Evolutionary conservation across 306 rosid genomes (phyloP), one percentile per base, ranked within the genome.

Genomic region (Cicer arietinum): DNA sequence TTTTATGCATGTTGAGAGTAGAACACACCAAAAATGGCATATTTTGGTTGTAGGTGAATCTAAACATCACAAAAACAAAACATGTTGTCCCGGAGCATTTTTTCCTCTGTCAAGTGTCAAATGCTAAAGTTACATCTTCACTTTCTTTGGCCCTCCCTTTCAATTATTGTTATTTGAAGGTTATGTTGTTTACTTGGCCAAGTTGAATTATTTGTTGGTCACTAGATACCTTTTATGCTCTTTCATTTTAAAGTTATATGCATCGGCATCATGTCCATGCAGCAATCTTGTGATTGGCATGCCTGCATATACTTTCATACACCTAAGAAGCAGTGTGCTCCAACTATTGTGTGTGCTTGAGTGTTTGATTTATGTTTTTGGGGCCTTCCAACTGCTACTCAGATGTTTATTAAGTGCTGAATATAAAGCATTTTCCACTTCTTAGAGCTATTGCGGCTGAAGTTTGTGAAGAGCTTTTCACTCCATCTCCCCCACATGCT

Each of bases 381-480:
- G 57, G 64, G 41, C 17, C 58, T 76, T 77, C 57, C 51, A 59
- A 74, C 57, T 12, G 77, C 17, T 53, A 17, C 46, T 74, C 40
- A 53, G 45, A 67, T 61, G 66, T 46, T 79, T 76, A 84, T 44
- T 25, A 46, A 58, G 71, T 56, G 77, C 79, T 83, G 65, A 84
- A 75, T 22, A 22, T 56, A 13, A 37, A 65, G 39, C 44, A 20
- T 77, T 77, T 78, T 72, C 69, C 56, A 67, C 54, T 76, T 87
- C 44, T 67, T 79, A 92, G 98, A 79, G 92, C 96, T 76, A 89
- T 94, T 77, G 93, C 99, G 1, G 99, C 91, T 67, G 99, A 94
- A 86, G 79, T 94, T 75, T 94, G 99, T 79, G 99, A 94, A 82
- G 99, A 94, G 82, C 96, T 90, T 50, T 94, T 85, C 81, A 73